Evolutionary conservation across 164 flowering plant genomes (phyloP).

Genomic region (Piper longum): DNA sequence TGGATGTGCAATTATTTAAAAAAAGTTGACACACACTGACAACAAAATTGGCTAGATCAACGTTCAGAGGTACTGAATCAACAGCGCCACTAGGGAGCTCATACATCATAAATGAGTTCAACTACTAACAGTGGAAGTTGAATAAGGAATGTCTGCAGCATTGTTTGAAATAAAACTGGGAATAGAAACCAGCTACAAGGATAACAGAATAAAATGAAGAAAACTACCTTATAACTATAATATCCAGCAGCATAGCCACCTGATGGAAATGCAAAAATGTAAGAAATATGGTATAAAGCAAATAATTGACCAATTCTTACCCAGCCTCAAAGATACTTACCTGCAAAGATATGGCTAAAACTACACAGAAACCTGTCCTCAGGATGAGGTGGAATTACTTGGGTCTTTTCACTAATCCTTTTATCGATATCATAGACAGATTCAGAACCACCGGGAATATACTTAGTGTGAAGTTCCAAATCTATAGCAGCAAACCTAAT

Average conservation of each 20-base stretch:
- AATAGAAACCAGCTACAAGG: not conserved
- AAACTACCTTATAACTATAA: slow-evolving; percentile 87
- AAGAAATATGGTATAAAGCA: not conserved
- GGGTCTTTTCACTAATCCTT: slow-evolving; percentile 52
- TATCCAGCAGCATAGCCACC: slow-evolving; percentile 99
- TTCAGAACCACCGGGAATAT: slow-evolving; percentile 76
- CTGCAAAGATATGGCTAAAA: slow-evolving; percentile 96
- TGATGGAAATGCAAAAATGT: too few species aligned
- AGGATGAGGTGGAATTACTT: slow-evolving; percentile 69
- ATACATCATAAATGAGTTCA: not conserved
- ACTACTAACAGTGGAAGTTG: too few species aligned
- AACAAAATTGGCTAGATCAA: too few species aligned
- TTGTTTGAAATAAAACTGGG: too few species aligned
- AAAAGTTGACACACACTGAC: too few species aligned
- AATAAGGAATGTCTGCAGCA: too few species aligned
- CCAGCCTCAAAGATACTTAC: slow-evolving; percentile 14
- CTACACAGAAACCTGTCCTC: slow-evolving; percentile 91
- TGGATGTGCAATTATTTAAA: too few species aligned
- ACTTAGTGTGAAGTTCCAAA: slow-evolving; percentile 70
- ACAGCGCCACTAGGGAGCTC: too few species aligned
- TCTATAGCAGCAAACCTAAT: slow-evolving; percentile 67
- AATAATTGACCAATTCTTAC: not conserved
- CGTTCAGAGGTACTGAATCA: too few species aligned
- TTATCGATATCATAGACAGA: slow-evolving; percentile 71
- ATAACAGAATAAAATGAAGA: slow-evolving; percentile 1